Evolutionary conservation across 2,329 filamentous ascomycete genomes (phyloP), one percentile per base, ranked within the genome.

Genomic region (Seiridium cupressi): DNA sequence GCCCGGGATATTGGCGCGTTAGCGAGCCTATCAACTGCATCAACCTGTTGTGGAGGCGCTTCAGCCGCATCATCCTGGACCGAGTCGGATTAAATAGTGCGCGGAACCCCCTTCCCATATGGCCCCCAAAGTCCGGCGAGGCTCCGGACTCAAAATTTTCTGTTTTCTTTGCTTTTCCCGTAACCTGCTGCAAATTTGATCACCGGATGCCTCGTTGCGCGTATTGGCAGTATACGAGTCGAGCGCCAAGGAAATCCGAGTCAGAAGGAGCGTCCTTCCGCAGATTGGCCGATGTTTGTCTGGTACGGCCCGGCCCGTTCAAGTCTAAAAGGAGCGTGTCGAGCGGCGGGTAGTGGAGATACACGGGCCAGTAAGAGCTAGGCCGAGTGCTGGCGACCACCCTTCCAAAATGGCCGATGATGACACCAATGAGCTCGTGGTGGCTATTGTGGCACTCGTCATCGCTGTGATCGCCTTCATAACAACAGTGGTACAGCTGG

Each of bases 391-490:
- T 48, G 26, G 13, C 46, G 7, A n/a, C 46, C 7, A 8, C n/a
- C 8, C 46, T 48, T 9, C 8, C 46, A 18, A 18, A n/a, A 57
- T 54, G 44, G 55, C 42, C 10, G 49, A 40, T 49, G 55, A 58
- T 18, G 56, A 61, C 57, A n/a, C 62, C 61, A 3, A 48, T 47
- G 42, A 64, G 42, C 36, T 60, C 26, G 44, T 35, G 13, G 55
- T 66, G 9, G 56, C 62, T 38, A 62, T 66, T 31, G 57, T 64
- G 3, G 65, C 66, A 1, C 61, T 69, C 18, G 49, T 68, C 34
- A 60, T 68, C 38, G 64, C 66, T 26, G 59, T 63, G 49, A 58
- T 64, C 8, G 64, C 64, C 26, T 58, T 66, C n/a, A 10, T 55
- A 6, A 38, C 54, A 10, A 57, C 60, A 1, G 38, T 60, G 5